A percentile compares a stretch with the other conserved stretches of the same genome.
Evolutionary conservation across 148 eudicot species (phyloP).

Genomic region (Amaranthus palmeri): DNA sequence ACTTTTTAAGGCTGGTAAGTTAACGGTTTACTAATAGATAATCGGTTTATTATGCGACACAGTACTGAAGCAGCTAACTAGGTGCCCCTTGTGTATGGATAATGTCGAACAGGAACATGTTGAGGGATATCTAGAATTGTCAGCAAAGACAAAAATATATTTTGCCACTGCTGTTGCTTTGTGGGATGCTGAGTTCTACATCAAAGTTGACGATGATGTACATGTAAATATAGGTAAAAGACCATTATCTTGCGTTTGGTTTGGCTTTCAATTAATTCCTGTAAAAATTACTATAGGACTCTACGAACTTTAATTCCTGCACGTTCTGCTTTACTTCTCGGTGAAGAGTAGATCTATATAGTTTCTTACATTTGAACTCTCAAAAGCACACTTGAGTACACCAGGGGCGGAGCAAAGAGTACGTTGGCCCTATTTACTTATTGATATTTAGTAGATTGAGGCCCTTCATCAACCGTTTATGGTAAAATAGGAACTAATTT

Average conservation of each 20-base stretch:
- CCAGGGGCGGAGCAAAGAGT: too few relatives aligned
- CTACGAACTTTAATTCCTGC: background rate
- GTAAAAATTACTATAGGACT: background rate
- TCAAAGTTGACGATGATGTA: constrained; percentile 84
- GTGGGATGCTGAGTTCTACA: constrained; percentile 89
- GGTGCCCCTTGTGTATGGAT: constrained; percentile 8
- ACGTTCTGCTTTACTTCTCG: background rate
- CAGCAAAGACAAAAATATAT: constrained; percentile 72
- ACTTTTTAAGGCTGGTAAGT: constrained; percentile 72
- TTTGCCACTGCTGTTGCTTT: constrained; percentile 69
- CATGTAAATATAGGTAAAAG: constrained; percentile 80
- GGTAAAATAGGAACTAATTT: too few relatives aligned
- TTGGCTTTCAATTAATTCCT: background rate
- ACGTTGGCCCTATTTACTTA: too few relatives aligned
- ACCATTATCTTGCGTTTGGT: background rate
- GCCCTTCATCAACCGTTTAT: too few relatives aligned
- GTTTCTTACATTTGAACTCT: background rate
- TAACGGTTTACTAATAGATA: background rate
- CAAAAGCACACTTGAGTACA: background rate
- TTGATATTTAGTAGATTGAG: too few relatives aligned
- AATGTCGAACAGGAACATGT: constrained; percentile 55
- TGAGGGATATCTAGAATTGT: constrained; percentile 84
- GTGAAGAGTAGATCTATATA: background rate
- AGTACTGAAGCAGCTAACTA: constrained; percentile 10
- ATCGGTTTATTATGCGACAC: background rate